Conservation (phyloP, 2,329 filamentous ascomycete species). For the Sarocladiaceae sp. region DNA sequence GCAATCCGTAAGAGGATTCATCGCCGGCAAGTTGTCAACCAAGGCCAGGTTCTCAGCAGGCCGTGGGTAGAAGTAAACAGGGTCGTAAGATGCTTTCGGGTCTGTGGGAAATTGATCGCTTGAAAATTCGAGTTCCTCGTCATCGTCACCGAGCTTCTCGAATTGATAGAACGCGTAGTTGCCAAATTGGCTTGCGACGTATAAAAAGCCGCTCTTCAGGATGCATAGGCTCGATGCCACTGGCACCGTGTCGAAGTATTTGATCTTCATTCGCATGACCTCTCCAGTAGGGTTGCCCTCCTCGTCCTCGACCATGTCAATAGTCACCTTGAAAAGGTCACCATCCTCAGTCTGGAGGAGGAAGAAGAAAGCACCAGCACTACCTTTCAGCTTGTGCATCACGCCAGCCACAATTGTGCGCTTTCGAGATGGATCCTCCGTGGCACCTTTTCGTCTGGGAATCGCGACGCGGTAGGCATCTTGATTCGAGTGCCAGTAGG, state of each 20-base stretch:
- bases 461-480: conserved; percentile 84
- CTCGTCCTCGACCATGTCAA: conserved; percentile 82
- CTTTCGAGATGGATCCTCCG: conserved; percentile 88
- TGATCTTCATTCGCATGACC: conserved; percentile 80
- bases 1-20: conserved; percentile 88
- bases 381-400: conserved; percentile 91
- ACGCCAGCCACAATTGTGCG: conserved; percentile 81
- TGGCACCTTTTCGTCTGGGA: conserved; percentile 76
- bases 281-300: conserved; percentile 73
- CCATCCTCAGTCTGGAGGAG: conserved; percentile 93
- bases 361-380: conserved; percentile 87
- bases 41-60: conserved; percentile 74
- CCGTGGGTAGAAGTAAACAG: conserved; percentile 80
- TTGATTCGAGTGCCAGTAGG: conserved; percentile 94
- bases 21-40: conserved; percentile 76
- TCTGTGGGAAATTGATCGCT: conserved; percentile 81
- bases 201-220: conserved; percentile 91
- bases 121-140: conserved; percentile 78
- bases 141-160: conserved; percentile 92
- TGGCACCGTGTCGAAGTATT: conserved; percentile 96
- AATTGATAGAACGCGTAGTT: conserved; percentile 97
- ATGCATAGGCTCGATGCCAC: conserved; percentile 84
- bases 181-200: conserved; percentile 84
- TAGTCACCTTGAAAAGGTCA: conserved; percentile 94
- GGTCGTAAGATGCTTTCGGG: conserved; percentile 62